A percentile compares a stretch with the other conserved stretches of the same genome.
Evolutionary conservation across 352 stramenopile species (phyloP).

Genomic region (Bremia lactucae): DNA sequence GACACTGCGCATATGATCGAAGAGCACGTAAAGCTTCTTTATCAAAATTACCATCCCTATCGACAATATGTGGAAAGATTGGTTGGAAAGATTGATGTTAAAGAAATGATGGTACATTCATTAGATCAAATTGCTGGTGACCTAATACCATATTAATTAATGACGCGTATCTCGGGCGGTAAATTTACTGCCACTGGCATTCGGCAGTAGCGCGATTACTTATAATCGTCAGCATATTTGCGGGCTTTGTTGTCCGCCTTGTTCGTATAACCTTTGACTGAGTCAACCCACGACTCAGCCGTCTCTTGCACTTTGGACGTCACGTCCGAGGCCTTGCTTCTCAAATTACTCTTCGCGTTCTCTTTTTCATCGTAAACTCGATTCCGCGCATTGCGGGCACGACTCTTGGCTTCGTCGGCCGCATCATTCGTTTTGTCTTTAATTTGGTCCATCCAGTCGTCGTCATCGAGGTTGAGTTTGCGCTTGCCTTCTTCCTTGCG

Average conservation of each 20-base stretch:
- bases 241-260: constrained; percentile 21
- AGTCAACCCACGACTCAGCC: constrained; percentile 25
- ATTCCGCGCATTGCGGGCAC: constrained; percentile 17
- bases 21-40: no score
- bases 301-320: constrained; percentile 25
- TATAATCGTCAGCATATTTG: constrained; percentile 7
- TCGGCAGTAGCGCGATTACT: no score
- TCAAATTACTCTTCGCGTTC: constrained; percentile 15
- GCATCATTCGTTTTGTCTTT: constrained; percentile 27
- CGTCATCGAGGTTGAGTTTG: constrained; percentile 2
- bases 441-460: constrained; percentile 41
- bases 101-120: no score
- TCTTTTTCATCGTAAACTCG: constrained; percentile 24
- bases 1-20: no score
- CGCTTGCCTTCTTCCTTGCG: constrained; percentile 19
- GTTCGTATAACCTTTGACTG: constrained; percentile 23
- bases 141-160: no score
- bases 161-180: no score
- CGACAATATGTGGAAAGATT: no score
- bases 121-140: no score
- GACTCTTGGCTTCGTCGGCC: constrained; percentile 19
- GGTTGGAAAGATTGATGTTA: no score
- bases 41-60: no score
- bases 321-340: constrained; percentile 24
- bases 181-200: no score